Base-by-base conservation (phyloP, 2,329 filamentous ascomycete species). In the Chaetomium globosum region DNA sequence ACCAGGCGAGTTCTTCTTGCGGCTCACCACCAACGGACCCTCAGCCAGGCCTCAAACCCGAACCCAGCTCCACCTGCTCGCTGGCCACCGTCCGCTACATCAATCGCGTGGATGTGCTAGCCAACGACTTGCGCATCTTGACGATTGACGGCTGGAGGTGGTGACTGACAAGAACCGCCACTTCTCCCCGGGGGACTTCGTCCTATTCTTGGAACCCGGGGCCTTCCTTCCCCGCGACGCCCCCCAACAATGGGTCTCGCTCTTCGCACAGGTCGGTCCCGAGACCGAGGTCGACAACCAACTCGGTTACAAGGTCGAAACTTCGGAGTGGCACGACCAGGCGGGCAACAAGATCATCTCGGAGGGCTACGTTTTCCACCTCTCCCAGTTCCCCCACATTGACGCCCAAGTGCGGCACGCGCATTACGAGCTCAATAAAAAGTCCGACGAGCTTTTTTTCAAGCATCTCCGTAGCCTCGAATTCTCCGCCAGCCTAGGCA, bases 61-160 rank as follows among this genome's bases (percentile, higher is more conserved):
- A 5, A 13, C 26, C 58, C 30, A 23, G 13, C 10, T 26, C 26
- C 2, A 26, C 26, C 4, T 57, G 70, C 16, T 70, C 69, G 30
- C 56, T 75, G 19, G 71, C 68, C 3, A 73, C 70, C 0, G 61
- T 74, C 33, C 70, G 72, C 0, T 49, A 52, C 13, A 67, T 75
- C 43, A n/a, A 36, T 1, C 39, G 56, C 0, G 26, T 71, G 13
- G 59, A 49, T 2, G n/a, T 52, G 1, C 28, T 67, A 21, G 61
- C 48, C 36, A 26, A 28, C 1, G 36, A 23, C 2, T 16, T 62
- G n/a, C 28, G 64, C 2, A 23, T 72, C 9, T 64, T 67, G 1
- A 62, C 55, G 13, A 51, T 76, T 16, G 74, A 73, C 54, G 74
- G 73, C 13, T 76, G 74, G 74, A 68, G 1, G 71, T 73, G 31